Percentiles rank a stretch among this genome's conserved stretches.
Conservation (phyloP, 768 basidiomycete species). For the Mycena filopes region DNA sequence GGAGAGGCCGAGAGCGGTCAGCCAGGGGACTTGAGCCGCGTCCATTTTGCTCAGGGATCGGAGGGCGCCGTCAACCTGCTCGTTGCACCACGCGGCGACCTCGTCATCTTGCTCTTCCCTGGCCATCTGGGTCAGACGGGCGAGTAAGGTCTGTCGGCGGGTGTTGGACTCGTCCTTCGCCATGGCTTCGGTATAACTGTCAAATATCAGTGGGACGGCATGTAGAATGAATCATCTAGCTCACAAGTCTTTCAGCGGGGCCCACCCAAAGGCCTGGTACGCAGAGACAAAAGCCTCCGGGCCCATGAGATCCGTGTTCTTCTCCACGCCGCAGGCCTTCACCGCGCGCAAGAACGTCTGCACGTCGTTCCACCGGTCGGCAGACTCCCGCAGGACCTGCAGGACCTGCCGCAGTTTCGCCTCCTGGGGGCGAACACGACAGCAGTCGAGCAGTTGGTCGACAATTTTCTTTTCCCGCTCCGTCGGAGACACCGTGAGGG, state of each 20-base stretch:
- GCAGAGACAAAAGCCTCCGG: conserved; percentile 26
- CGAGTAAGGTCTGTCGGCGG: conserved; percentile 14
- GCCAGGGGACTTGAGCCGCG: conserved; percentile 18
- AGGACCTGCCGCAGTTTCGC: not conserved
- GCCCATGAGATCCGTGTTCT: conserved; percentile 18
- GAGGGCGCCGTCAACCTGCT: conserved; percentile 11
- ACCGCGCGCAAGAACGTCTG: conserved; percentile 12
- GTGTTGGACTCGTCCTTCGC: conserved; percentile 17
- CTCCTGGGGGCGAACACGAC: not conserved
- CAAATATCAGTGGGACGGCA: not conserved
- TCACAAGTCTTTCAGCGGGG: conserved; percentile 24
- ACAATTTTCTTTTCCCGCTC: conserved; percentile 11
- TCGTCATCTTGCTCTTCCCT: conserved; percentile 12
- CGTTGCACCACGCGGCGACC: conserved; percentile 16
- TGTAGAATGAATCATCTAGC: not conserved
- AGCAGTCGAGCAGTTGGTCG: not conserved
- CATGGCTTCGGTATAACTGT: conserved; percentile 1
- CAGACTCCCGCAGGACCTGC: conserved; percentile 15
- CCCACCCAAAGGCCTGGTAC: conserved; percentile 29
- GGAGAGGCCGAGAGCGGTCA: conserved; percentile 7
- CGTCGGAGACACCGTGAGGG: conserved; percentile 11
- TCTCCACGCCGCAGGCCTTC: conserved; percentile 15
- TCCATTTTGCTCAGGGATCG: conserved; percentile 12
- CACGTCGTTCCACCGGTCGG: conserved; percentile 27
- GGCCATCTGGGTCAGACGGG: conserved; percentile 1